Base-by-base conservation (phyloP, 345 rosid species). In the Hibiscus mutabilis region DNA sequence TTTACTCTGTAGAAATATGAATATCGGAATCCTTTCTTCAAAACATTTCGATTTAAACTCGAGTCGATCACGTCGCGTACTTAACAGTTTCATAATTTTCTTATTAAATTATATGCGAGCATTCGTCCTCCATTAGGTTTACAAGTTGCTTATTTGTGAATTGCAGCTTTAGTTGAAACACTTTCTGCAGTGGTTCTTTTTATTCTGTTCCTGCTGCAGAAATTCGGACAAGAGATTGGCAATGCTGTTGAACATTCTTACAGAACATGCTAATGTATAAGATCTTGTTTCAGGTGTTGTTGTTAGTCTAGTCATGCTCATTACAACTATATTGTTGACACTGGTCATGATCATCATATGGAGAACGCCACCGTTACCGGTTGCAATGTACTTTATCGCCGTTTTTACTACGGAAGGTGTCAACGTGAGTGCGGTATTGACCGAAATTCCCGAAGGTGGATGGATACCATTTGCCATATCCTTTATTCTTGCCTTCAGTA, bases 381-480 rank as follows among this genome's bases (percentile, higher is more conserved):
- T 84, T 74, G 86, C 76, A 0, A 59, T 91, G n/a, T 91, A 86
- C 84, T 87, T 92, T 71, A 6, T 78, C 18, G 80, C 85, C 24
- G 91, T 89, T 31, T 88, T 89, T 9, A 79, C 81, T 0, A 83
- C 91, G 83, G 98, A 93, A 76, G 91, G 97, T 25, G 86, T 91
- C 18, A 91, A 93, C 75, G 88, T 86, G 71, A 89, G 91, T 4
- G 94, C 97, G 0, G 89, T 91, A 75, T 80, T 82, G 74, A 86
- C 87, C 22, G 91, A 93, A 76, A 72, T 88, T 60, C 87, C 85
- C 0, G 73, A n/a, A n/a, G 94, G 97, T 9, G 97, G 98, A 65
- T 93, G 98, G 97, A 87, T 93, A 33, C 98, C 97, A 5, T 91
- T 93, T 25, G 96, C 88, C 18, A 88, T 93, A 19, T 91, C 97